phyloP scores from a whole-genome alignment of 148 eudicot genomes.

The Amaranthus cruentus region DNA sequence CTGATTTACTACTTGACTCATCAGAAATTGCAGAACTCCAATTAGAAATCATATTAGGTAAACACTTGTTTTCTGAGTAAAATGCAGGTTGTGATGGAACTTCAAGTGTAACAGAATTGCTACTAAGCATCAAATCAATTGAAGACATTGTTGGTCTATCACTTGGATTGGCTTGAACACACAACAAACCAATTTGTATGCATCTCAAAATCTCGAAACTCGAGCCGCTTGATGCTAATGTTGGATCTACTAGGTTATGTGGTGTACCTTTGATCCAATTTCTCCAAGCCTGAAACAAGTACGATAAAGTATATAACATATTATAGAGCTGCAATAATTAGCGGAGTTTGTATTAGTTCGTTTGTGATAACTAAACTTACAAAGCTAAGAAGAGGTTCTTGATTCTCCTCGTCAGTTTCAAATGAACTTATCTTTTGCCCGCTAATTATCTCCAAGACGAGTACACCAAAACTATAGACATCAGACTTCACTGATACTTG shows the following conservation, averaged over 20 bases:
- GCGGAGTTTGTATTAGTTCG: neutral
- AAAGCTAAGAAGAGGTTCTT: slow-evolving; percentile 11
- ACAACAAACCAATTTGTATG: slow-evolving; percentile 43
- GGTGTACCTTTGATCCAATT: slow-evolving; percentile 13
- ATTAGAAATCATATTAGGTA: neutral
- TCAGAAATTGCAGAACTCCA: neutral
- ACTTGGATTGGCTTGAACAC: slow-evolving; percentile 30
- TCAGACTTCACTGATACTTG: slow-evolving; percentile 24
- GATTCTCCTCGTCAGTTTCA: slow-evolving; percentile 8
- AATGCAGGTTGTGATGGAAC: slow-evolving; percentile 13
- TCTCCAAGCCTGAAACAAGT: slow-evolving; percentile 15
- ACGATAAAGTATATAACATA: neutral
- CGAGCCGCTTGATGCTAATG: neutral
- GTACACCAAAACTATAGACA: slow-evolving; percentile 28
- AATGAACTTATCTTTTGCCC: slow-evolving; percentile 20
- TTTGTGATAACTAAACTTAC: neutral
- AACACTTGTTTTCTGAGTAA: neutral
- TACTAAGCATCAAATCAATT: slow-evolving; percentile 32
- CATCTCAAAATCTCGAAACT: slow-evolving; percentile 32
- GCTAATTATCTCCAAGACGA: slow-evolving; percentile 24
- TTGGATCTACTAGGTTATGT: slow-evolving; percentile 9
- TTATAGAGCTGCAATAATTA: too few relatives aligned
- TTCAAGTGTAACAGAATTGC: slow-evolving; percentile 23
- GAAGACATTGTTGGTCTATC: slow-evolving; percentile 40
- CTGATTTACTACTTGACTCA: neutral